Base-by-base conservation (phyloP, 106 monocot genomes). In the Agapanthus africanus region DNA sequence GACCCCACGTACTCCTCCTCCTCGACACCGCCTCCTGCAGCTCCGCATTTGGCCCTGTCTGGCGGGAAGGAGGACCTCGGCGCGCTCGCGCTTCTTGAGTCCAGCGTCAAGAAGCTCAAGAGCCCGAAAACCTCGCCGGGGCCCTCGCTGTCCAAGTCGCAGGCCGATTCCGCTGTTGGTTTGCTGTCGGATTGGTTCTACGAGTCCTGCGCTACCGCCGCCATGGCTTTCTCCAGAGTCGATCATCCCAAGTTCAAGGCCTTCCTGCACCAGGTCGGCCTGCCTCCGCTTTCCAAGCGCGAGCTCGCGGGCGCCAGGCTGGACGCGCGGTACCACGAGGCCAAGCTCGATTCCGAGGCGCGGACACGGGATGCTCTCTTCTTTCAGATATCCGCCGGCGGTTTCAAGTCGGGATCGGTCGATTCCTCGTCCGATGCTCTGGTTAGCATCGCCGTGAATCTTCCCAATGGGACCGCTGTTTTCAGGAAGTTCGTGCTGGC, bases 381-480 rank as follows among this genome's bases (percentile, higher is more conserved):
- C 79, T 97, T 89, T 71, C 97, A 97, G 81, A 68, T 97, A 27
- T 77, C 97, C 50, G 67, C 85, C 50, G 86, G 80, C 36, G 91
- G 97, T 19, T 89, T 88, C 88, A 79, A 73, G 16, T 60, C 79
- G 8, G 68, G 26, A 7, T 7, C 63, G 0, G 16, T 19, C 19
- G 3, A 61, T 21, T 1, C 27, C 28, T 14, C 44, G 5, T 68
- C 59, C 2, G 80, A 84, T 33, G 38, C 71, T 21, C 37, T 97
- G 33, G 78, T 97, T 36, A 70, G 65, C 19, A 52, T 97, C 31
- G 25, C 87, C 11, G 80, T 86, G 35, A 97, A 97, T 72, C 89
- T 97, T 46, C 97, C 97, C 73, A 91, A 91, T 68, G 97, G 92
- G 34, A 82, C 86, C 25, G 79, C 84, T 39, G 82, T 97, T 16